A percentile compares a stretch with the other conserved stretches of the same genome.
Evolutionary conservation across 768 basidiomycete species (phyloP).

Genomic region (Podaxis sp.): DNA sequence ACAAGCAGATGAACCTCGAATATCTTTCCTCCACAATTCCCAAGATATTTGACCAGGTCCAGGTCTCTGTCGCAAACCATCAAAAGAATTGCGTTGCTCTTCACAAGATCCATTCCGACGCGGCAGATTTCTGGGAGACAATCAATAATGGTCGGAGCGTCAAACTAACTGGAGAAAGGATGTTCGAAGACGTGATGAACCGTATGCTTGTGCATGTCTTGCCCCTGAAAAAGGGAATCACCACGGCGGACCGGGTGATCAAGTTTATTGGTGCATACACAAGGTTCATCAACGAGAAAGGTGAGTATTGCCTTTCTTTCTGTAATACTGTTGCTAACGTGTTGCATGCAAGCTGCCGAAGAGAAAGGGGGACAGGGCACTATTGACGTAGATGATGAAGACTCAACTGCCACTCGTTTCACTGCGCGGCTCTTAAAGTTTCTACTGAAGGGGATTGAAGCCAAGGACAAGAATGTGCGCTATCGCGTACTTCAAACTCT

Average conservation of each 20-base stretch:
- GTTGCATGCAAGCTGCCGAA: constrained; percentile 34
- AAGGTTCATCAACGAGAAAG: constrained; percentile 73
- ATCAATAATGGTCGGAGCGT: constrained; percentile 43
- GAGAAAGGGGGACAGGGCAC: constrained; percentile 29
- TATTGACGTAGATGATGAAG: constrained; percentile 34
- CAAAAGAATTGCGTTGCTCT: constrained; percentile 86
- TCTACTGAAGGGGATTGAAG: constrained; percentile 73
- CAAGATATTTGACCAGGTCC: constrained; percentile 80
- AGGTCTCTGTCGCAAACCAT: constrained; percentile 74
- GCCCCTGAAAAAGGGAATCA: constrained; percentile 76
- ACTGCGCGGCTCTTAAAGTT: constrained; percentile 61
- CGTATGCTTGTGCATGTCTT: constrained; percentile 60
- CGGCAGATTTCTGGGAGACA: constrained; percentile 50
- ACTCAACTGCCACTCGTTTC: constrained; percentile 62
- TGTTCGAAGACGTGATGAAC: constrained; percentile 69
- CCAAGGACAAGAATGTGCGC: constrained; percentile 87
- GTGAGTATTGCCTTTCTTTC: constrained; percentile 37
- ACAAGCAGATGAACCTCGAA: constrained; percentile 3
- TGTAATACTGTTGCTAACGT: not conserved
- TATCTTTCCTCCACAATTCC: constrained; percentile 25
- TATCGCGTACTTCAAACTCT: constrained; percentile 79
- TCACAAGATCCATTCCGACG: constrained; percentile 73
- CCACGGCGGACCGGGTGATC: constrained; percentile 71
- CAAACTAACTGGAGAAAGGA: constrained; percentile 72
- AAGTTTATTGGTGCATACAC: constrained; percentile 84